phyloP scores from a whole-genome alignment of 2,329 filamentous ascomycete species.

The Paramyrothecium sp. region DNA sequence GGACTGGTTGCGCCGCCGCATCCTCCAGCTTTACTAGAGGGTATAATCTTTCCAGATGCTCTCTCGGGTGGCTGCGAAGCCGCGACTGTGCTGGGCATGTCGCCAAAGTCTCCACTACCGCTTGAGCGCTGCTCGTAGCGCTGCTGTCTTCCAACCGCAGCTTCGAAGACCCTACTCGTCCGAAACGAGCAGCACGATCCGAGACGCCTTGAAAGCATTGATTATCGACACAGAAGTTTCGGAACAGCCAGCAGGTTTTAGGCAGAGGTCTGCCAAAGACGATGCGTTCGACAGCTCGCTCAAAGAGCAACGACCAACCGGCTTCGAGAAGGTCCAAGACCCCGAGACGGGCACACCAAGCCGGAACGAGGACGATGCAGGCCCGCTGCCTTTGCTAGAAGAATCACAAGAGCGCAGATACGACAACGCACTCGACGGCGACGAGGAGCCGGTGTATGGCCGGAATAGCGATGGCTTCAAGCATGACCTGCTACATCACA shows the following conservation, averaged over 20 bases:
- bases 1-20: background rate
- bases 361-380: no score
- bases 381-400: no score
- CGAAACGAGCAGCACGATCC: background rate
- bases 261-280: no score
- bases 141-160: constrained; percentile 10
- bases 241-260: background rate
- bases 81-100: constrained; percentile 33
- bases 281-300: no score
- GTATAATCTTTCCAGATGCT: constrained; percentile 27
- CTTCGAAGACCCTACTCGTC: constrained; percentile 2
- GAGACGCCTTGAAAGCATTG: background rate
- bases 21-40: constrained; percentile 2
- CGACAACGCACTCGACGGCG: no score
- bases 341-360: no score
- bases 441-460: no score
- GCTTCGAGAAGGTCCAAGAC: no score
- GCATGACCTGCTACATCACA: constrained; percentile 21
- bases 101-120: constrained; percentile 20
- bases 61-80: constrained; percentile 27
- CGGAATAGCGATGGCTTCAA: background rate
- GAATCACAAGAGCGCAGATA: no score
- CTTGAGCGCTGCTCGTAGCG: constrained; percentile 5
- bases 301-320: no score
- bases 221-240: background rate